phyloP scores from a whole-genome alignment of 106 monocot genomes.

The Acanthochlamys bracteata region DNA sequence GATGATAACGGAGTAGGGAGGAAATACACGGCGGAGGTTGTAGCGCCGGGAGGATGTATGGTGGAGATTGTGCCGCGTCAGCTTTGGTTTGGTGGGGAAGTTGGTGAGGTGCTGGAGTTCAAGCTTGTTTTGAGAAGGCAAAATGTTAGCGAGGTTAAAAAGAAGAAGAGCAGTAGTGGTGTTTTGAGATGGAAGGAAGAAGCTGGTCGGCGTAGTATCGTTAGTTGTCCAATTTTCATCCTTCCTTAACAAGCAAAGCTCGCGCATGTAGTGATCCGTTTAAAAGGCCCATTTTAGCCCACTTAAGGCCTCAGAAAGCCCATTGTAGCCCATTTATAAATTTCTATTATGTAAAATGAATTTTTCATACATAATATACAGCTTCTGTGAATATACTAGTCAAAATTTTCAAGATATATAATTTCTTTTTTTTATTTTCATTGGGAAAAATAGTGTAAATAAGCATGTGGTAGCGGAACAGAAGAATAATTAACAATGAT shows the following conservation, averaged over 20 bases:
- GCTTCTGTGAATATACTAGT: too few species aligned
- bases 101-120: not conserved
- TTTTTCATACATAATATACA: too few species aligned
- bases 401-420: too few species aligned
- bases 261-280: not conserved
- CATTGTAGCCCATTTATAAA: too few species aligned
- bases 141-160: not conserved
- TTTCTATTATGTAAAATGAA: too few species aligned
- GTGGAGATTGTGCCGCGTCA: not conserved
- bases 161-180: not conserved
- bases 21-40: not conserved
- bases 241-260: not conserved
- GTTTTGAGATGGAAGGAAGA: slow-evolving; percentile 1
- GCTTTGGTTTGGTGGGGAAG: not conserved
- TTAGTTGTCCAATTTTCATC: not conserved
- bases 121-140: not conserved
- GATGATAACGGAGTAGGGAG: not conserved
- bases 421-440: too few species aligned
- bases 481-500: too few species aligned
- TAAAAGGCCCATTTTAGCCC: too few species aligned
- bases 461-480: too few species aligned
- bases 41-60: not conserved
- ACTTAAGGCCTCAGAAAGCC: too few species aligned
- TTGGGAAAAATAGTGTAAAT: too few species aligned
- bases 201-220: not conserved